phyloP scores from a whole-genome alignment of 2,329 filamentous ascomycete genomes.

The Sporothrix pseudoabietina region DNA sequence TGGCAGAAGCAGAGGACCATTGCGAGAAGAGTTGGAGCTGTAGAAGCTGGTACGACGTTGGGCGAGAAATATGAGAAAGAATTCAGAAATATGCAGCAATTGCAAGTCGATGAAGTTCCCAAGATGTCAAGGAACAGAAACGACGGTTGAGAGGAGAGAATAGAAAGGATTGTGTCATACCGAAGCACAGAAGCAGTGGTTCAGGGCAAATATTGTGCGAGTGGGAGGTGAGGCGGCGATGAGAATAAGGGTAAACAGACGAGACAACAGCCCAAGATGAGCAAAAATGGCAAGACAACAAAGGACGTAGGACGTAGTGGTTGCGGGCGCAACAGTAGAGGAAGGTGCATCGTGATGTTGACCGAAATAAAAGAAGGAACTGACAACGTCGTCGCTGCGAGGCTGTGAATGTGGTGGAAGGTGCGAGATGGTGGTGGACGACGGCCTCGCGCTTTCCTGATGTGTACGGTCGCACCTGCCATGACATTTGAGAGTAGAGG shows the following conservation, averaged over 20 bases:
- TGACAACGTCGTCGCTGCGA: no score
- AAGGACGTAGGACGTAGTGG: background rate
- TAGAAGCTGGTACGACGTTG: background rate
- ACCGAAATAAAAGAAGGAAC: background rate
- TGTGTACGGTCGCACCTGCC: constrained; percentile 22
- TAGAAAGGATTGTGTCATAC: constrained; percentile 4
- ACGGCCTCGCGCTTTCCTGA: constrained; percentile 25
- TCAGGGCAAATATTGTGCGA: constrained; percentile 2
- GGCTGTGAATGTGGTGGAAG: background rate
- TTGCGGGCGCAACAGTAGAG: background rate
- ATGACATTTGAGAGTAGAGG: background rate
- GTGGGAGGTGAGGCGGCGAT: constrained; percentile 4
- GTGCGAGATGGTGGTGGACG: background rate
- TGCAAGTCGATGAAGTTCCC: background rate
- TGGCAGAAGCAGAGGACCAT: constrained; percentile 36
- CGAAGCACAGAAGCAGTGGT: background rate
- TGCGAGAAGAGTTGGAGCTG: background rate
- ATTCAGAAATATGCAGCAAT: background rate
- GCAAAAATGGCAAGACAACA: constrained; percentile 19
- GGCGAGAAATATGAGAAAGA: background rate
- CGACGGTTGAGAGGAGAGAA: background rate
- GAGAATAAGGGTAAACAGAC: constrained; percentile 18
- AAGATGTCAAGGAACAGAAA: background rate
- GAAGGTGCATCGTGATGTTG: constrained; percentile 5
- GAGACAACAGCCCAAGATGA: constrained; percentile 9